Conservation (phyloP, 1,284 basidiomycete species). For the Mycena citricolor region DNA sequence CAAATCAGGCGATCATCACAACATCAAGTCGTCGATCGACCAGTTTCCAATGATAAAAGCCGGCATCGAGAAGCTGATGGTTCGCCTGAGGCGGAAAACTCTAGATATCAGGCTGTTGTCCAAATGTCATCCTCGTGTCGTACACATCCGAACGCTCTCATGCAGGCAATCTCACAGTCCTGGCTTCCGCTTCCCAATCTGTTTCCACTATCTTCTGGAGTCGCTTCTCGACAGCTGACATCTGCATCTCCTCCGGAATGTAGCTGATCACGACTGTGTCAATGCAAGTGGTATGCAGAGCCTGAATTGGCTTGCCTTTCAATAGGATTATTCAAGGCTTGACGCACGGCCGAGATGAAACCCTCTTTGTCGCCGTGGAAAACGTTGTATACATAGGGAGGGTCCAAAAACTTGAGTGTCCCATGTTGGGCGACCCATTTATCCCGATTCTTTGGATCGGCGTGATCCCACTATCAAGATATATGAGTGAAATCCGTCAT, state of each 20-base stretch:
- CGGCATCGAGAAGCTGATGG: no score
- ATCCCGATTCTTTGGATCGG: constrained; percentile 26
- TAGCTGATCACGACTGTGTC: not conserved
- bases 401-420: constrained; percentile 20
- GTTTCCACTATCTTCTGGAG: constrained; percentile 7
- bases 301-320: constrained; percentile 10
- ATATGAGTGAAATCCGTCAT: constrained; percentile 27
- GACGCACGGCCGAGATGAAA: constrained; percentile 21
- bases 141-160: no score
- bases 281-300: not conserved
- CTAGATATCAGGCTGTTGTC: no score
- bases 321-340: constrained; percentile 24
- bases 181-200: constrained; percentile 13
- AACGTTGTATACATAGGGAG: constrained; percentile 41
- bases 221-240: constrained; percentile 10
- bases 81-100: no score
- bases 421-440: constrained; percentile 7
- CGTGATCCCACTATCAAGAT: constrained; percentile 34
- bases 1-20: no score
- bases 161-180: no score
- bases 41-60: no score
- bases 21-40: no score
- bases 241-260: constrained; percentile 13
- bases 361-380: constrained; percentile 21
- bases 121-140: no score